Evolutionary conservation across 768 basidiomycete species (phyloP), one percentile per base, ranked within the genome.

Genomic region (Trametes cingulata): DNA sequence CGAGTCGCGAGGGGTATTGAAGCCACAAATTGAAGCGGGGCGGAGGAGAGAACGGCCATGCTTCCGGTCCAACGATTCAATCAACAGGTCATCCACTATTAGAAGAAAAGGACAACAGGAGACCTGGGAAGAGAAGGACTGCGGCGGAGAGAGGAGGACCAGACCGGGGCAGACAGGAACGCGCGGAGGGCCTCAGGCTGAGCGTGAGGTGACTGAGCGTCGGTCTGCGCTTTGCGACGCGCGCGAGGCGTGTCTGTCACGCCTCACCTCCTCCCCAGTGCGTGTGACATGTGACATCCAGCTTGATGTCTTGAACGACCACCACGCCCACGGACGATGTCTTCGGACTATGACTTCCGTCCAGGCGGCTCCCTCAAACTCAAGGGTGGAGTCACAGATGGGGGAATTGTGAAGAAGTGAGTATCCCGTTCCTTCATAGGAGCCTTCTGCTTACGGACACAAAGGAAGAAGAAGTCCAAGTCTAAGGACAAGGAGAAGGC

Each of bases 321-420:
- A 62, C 67, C 51, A 65, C 61, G 52, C 57, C 29, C 47, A 25
- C 43, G 63, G 61, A 56, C 66, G 75, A 93, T 93, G 89, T 86
- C 88, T 58, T 63, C 61, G 52, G 91, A 90, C 74, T 95, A 95
- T 75, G 85, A 90, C 76, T 80, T 90, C 75, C 86, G 86, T 72
- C 87, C 91, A 56, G 90, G 91, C 48, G 93, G 93, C 71, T 86
- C 91, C 65, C 88, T 95, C 72, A 95, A 93, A 74, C 82, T 95
- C 69, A 95, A 94, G 77, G 85, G 90, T n/a, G 85, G 83, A 36
- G 87, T 88, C 35, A 78, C 79, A 25, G 91, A 90, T 65, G 91
- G 90, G 57, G 89, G 90, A 3, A 81, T 89, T 57, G 85, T 86
- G 46, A 94, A 94, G 75, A 94, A 93, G 93, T 92, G 65, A 64